Conservation (phyloP, 148 eudicot species). For the Suaeda aralocaspica region DNA sequence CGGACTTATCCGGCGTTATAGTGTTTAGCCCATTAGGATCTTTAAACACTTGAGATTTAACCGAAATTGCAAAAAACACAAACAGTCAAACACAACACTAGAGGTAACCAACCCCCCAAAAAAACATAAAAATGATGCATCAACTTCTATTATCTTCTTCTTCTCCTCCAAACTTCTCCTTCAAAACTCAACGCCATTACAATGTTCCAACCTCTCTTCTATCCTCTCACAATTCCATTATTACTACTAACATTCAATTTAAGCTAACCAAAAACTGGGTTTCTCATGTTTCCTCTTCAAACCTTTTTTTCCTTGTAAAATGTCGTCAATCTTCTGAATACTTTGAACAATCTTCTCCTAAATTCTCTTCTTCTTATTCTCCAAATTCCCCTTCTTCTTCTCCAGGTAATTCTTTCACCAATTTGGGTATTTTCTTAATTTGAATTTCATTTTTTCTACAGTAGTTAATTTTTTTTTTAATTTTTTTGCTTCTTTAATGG, state of each 20-base stretch:
- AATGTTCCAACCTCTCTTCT: slow-evolving; percentile 4
- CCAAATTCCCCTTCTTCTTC: slow-evolving; percentile 18
- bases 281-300: slow-evolving; percentile 7
- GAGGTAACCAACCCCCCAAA: not conserved
- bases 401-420: slow-evolving; percentile 8
- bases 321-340: slow-evolving; percentile 42
- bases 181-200: not conserved
- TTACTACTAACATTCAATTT: not conserved
- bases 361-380: slow-evolving; percentile 26
- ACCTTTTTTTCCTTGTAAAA: slow-evolving; percentile 28
- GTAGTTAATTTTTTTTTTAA: not conserved
- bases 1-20: too few relatives aligned
- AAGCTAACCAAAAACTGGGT: slow-evolving; percentile 4
- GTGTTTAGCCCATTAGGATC: too few relatives aligned
- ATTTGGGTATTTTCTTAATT: not conserved
- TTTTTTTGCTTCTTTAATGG: not conserved
- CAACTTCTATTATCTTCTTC: slow-evolving; percentile 23
- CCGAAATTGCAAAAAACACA: too few relatives aligned
- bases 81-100: not conserved
- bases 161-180: slow-evolving; percentile 10
- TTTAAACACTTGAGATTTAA: too few relatives aligned
- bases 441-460: not conserved
- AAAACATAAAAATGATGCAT: slow-evolving; percentile 22
- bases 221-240: slow-evolving; percentile 14
- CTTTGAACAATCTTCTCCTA: slow-evolving; percentile 36